Base-by-base conservation (phyloP, 805 yeast genomes). In the Jamesozyma lodderae region DNA sequence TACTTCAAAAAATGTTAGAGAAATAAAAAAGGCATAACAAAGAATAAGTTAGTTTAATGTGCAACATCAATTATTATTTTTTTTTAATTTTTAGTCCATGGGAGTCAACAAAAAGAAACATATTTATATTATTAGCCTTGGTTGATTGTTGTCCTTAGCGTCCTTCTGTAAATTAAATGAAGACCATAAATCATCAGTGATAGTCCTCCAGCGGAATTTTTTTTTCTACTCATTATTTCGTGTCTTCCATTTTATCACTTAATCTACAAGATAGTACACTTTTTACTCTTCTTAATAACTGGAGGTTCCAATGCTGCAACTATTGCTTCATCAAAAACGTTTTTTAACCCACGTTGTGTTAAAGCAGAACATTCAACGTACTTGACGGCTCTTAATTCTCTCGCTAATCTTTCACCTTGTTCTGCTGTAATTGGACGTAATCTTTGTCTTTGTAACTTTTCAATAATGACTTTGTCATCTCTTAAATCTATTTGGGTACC, bases 281-380 rank as follows among this genome's bases (percentile, higher is more conserved):
- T 74, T 56, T 69, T 70, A 52, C 68, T 70, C 68, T 83, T 86
- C 70, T 84, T 81, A 53, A 83, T 78, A 47, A 82, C 92, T 20
- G 97, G 96, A 35, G 97, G 97, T 61, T 90, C 97, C 47, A 92
- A 73, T 20, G 97, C 96, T 36, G 97, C 96, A 35, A 92, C 96
- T 42, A 92, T 92, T 19, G 97, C 97, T 66, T 87, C 96, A 60
- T 92, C 97, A 66, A 90, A 90, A n/a, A 90, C 96, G 49, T 94
- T 87, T 67, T 90, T 92, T 62, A 92, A 74, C 11, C 98, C 98
- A 60, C 87, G 79, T 66, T 90, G 98, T 36, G 96, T 92, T 57
- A 92, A 73, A 8, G 98, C 98, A 9, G 96, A 88, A 65, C 98
- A 90, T 66, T 90, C 98, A 32, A 90, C 95, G 64, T 90, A 90